These are phyloP conservation scores for Thermothelomyces thermophilus DNA, from an alignment of 2,329 filamentous ascomycete genomes.

Conservation along the genomic window DNA sequence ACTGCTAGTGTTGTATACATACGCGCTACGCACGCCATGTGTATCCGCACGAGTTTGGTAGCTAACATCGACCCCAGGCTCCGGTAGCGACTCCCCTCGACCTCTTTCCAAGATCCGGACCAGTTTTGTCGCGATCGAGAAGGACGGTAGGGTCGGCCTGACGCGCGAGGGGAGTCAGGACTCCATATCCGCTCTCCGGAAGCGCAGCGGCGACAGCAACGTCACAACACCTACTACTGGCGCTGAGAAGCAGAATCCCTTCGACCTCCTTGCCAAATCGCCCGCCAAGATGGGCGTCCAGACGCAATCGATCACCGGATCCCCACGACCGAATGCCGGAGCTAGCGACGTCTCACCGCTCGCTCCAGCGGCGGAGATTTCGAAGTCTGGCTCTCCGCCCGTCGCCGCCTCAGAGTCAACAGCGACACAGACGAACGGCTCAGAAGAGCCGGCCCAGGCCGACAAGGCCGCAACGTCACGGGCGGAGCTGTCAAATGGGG, in stretches of 20 bases:
- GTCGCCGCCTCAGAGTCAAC: background rate
- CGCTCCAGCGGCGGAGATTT: conserved; percentile 21
- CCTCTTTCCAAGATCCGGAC: conserved; percentile 70
- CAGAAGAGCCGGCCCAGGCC: conserved; percentile 20
- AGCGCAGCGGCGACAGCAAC: conserved; percentile 35
- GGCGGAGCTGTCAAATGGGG: conserved; percentile 9
- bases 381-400: conserved; percentile 22
- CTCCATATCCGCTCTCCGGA: conserved; percentile 34
- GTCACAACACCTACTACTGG: conserved; percentile 34
- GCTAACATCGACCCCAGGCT: conserved; percentile 24
- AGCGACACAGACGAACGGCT: conserved; percentile 26
- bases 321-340: conserved; percentile 30
- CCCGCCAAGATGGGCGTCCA: conserved; percentile 31
- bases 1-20: too few species aligned
- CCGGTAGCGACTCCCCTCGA: conserved; percentile 45
- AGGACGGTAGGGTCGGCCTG: conserved; percentile 52
- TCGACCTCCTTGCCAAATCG: conserved; percentile 29
- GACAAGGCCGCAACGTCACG: conserved; percentile 10
- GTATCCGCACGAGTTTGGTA: background rate
- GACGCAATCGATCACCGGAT: conserved; percentile 39
- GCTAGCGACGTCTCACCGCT: conserved; percentile 14
- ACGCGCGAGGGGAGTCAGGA: conserved; percentile 40
- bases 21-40: conserved; percentile 5
- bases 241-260: conserved; percentile 35
- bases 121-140: conserved; percentile 68